Evolutionary conservation across 2,329 filamentous ascomycete species (phyloP).

Genomic region (Calonectria fujianensis): DNA sequence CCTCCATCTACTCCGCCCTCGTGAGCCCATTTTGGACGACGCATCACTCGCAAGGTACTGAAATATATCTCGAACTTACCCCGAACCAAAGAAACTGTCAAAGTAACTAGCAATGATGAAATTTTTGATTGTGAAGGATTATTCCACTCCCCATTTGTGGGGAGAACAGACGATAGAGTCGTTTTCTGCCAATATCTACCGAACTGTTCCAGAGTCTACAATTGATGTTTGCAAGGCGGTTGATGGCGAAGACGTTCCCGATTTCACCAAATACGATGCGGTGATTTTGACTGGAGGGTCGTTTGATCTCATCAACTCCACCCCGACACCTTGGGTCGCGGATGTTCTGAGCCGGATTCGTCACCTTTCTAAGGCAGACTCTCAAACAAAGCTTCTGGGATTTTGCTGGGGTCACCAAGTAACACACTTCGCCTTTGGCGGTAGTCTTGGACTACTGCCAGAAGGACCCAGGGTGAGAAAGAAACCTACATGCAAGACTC

Average conservation of each 20-base stretch:
- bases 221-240: constrained; percentile 21
- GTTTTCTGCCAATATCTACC: background rate
- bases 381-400: constrained; percentile 5
- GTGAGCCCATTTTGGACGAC: background rate
- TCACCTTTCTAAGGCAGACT: background rate
- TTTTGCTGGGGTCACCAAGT: constrained; percentile 39
- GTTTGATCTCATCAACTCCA: constrained; percentile 25
- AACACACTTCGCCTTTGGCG: constrained; percentile 28
- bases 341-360: constrained; percentile 10
- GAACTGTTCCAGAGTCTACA: background rate
- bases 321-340: constrained; percentile 15
- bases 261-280: constrained; percentile 10
- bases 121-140: constrained; percentile 18
- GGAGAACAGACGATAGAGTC: constrained; percentile 26
- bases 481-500: background rate
- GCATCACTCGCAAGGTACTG: background rate
- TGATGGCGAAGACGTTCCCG: constrained; percentile 11
- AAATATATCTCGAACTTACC: background rate
- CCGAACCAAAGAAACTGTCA: background rate
- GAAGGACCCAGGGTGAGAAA: constrained; percentile 4
- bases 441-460: constrained; percentile 8
- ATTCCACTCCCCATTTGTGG: constrained; percentile 16
- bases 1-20: background rate
- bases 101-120: background rate
- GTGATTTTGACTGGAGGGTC: constrained; percentile 37